These are phyloP conservation scores for Chaetoceros tenuissimus DNA, from an alignment of 108 stramenopile genomes.

Conservation along the genomic window DNA sequence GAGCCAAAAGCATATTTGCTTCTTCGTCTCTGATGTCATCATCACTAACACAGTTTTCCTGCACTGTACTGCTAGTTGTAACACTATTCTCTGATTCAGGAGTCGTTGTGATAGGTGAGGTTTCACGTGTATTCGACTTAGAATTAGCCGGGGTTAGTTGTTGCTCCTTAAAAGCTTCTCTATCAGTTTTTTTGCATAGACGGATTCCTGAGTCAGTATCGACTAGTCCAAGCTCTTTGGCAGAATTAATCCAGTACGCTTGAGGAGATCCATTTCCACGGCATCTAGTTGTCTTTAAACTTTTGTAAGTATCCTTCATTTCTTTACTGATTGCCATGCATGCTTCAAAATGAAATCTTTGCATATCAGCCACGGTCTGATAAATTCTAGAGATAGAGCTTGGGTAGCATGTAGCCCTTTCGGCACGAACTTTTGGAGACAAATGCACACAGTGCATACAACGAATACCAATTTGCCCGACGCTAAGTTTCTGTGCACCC, in stretches of 20 bases:
- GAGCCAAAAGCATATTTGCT: not conserved
- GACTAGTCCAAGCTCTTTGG: slow-evolving; percentile 65
- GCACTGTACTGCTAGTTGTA: not conserved
- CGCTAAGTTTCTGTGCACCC: slow-evolving; percentile 70
- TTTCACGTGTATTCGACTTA: not conserved
- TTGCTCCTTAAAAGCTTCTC: not conserved
- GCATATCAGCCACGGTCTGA: slow-evolving; percentile 81
- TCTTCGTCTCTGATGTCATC: too few species aligned
- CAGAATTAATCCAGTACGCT: slow-evolving; percentile 79
- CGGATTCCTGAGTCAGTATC: slow-evolving; percentile 71
- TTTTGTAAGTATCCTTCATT: slow-evolving; percentile 60
- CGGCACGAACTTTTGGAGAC: slow-evolving; percentile 61
- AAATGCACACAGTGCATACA: slow-evolving; percentile 78
- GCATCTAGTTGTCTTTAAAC: slow-evolving; percentile 77
- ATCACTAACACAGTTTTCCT: not conserved
- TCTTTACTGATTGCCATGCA: slow-evolving; percentile 65
- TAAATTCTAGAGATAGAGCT: slow-evolving; percentile 60
- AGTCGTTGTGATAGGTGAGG: not conserved
- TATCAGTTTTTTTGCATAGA: not conserved
- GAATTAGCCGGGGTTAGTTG: not conserved
- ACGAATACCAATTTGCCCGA: slow-evolving; percentile 77
- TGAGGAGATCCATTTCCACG: slow-evolving; percentile 80
- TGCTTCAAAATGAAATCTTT: slow-evolving; percentile 83
- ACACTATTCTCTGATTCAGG: not conserved
- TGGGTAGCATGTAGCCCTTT: slow-evolving; percentile 79